phyloP scores from a whole-genome alignment of 441 rosid species.

The Bruguiera hainesii region DNA sequence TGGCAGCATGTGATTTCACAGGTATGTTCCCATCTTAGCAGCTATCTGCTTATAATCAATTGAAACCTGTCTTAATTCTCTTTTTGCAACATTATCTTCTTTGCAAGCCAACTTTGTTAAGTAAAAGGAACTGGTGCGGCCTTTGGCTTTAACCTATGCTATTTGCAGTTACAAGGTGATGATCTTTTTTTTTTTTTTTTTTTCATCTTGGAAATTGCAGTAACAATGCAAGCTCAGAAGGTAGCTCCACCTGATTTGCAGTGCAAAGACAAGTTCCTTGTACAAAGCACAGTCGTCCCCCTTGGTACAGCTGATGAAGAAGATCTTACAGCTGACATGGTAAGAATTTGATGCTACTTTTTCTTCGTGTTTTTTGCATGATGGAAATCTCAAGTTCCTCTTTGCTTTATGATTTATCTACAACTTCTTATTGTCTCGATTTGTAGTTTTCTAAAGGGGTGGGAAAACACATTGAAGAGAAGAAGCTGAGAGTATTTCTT shows the following conservation, averaged over 20 bases:
- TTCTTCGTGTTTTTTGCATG: neutral
- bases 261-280: conserved; percentile 56
- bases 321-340: conserved; percentile 37
- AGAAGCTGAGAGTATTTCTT: conserved; percentile 44
- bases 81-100: neutral
- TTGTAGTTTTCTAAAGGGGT: conserved; percentile 46
- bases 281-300: conserved; percentile 46
- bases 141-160: neutral
- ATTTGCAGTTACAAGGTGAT: neutral
- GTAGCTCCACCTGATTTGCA: conserved; percentile 41
- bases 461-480: conserved; percentile 43
- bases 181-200: neutral
- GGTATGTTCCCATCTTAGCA: conserved; percentile 20
- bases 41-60: too few species aligned
- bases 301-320: conserved; percentile 39
- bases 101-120: neutral
- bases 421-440: neutral
- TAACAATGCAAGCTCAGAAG: conserved; percentile 51
- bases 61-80: neutral
- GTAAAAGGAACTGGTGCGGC: neutral
- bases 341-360: conserved; percentile 14
- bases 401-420: neutral
- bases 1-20: conserved; percentile 32
- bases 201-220: conserved; percentile 24
- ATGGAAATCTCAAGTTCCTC: neutral